phyloP scores from a whole-genome alignment of 2,329 filamentous ascomycete species.

The Diaporthe longicolla region DNA sequence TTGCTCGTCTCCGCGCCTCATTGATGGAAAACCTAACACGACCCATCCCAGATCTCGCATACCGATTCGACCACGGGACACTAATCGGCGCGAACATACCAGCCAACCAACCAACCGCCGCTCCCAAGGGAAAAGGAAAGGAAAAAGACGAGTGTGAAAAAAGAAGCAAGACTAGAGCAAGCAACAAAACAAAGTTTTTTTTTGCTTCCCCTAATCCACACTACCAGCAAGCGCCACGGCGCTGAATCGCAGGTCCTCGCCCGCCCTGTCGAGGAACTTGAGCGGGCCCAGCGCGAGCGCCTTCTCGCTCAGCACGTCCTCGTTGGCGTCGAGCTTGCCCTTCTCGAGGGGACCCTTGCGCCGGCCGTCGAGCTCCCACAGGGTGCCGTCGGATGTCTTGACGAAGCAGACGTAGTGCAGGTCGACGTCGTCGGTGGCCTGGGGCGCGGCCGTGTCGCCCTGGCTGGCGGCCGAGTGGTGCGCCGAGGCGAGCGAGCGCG shows the following conservation, averaged over 20 bases:
- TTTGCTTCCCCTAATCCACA: slow-evolving; percentile 56
- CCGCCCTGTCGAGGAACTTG: slow-evolving; percentile 69
- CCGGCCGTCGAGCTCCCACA: slow-evolving; percentile 74
- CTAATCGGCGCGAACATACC: neutral
- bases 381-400: slow-evolving; percentile 75
- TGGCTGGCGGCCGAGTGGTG: slow-evolving; percentile 82
- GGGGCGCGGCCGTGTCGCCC: slow-evolving; percentile 85
- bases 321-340: slow-evolving; percentile 69
- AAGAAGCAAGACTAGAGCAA: neutral
- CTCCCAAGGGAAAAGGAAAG: neutral
- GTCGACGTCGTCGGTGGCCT: slow-evolving; percentile 86
- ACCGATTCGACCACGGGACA: neutral
- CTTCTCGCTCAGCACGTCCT: slow-evolving; percentile 82
- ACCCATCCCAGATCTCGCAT: neutral
- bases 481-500: slow-evolving; percentile 80
- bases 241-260: slow-evolving; percentile 70
- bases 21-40: slow-evolving; percentile 9
- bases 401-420: slow-evolving; percentile 97
- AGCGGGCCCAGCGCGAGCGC: slow-evolving; percentile 79
- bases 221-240: slow-evolving; percentile 69
- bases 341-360: slow-evolving; percentile 69
- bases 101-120: neutral
- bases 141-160: neutral
- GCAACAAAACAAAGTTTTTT: neutral
- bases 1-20: neutral